Evolutionary conservation across 2,329 filamentous ascomycete species (phyloP).

Genomic region (Fusarium falciforme): DNA sequence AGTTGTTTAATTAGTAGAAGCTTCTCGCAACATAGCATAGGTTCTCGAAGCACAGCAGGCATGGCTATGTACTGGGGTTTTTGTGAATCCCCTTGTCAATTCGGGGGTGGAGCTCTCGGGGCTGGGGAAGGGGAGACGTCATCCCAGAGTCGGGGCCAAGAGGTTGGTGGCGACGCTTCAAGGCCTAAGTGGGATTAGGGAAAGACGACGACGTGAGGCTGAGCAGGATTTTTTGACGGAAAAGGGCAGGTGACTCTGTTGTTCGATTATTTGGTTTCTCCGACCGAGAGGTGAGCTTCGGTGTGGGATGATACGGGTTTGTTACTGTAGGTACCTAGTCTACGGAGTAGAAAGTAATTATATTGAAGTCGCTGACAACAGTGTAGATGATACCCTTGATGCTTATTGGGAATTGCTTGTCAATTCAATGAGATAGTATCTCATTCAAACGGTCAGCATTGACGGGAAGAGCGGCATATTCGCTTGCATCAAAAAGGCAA

Average conservation of each 20-base stretch:
- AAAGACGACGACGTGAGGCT: constrained; percentile 30
- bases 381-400: neutral
- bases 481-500: neutral
- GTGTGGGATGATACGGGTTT: neutral
- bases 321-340: neutral
- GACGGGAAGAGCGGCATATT: neutral
- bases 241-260: constrained; percentile 7
- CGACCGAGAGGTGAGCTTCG: neutral
- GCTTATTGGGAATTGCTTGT: neutral
- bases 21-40: neutral
- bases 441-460: neutral
- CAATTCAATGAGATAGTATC: neutral
- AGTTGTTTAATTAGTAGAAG: neutral
- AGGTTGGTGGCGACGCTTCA: constrained; percentile 19
- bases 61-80: neutral
- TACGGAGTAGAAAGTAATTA: neutral
- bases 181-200: constrained; percentile 3
- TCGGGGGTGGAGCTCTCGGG: constrained; percentile 4
- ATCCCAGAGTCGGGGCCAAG: constrained; percentile 17
- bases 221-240: constrained; percentile 12
- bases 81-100: neutral
- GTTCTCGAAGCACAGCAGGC: constrained; percentile 12
- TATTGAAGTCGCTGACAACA: neutral
- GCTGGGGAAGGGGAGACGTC: constrained; percentile 18
- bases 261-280: neutral